Evolutionary conservation across 495 filamentous ascomycete species (phyloP).

Genomic region (Cercophora scortea): DNA sequence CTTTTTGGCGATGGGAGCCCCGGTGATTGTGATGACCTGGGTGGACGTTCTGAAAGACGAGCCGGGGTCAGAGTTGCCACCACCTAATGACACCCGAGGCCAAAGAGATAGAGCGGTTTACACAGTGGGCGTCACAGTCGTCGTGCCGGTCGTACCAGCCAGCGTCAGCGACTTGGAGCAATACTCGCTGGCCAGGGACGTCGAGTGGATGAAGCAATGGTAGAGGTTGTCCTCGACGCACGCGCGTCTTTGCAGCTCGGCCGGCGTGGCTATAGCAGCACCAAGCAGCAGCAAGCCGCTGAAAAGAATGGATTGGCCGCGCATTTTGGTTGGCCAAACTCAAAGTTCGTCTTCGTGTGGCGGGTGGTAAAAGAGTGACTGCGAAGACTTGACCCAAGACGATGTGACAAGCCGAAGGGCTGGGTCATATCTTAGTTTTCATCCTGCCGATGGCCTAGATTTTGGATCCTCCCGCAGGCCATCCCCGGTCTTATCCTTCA

Average conservation of each 20-base stretch:
- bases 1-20: neutral
- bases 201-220: neutral
- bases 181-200: neutral
- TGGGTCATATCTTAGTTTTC: no score
- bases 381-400: no score
- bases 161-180: neutral
- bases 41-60: neutral
- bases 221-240: neutral
- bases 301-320: neutral
- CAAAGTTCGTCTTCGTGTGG: no score
- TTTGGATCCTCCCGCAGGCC: no score
- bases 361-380: no score
- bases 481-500: no score
- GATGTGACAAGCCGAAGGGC: no score
- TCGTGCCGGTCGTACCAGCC: neutral
- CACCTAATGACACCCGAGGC: no score
- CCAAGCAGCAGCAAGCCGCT: neutral
- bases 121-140: neutral
- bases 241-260: neutral
- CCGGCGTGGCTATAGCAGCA: neutral
- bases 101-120: neutral
- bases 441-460: no score
- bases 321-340: no score
- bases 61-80: no score
- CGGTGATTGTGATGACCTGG: neutral